Evolutionary conservation across 2,329 filamentous ascomycete genomes (phyloP).

Genomic region (Fusarium duplospermum): DNA sequence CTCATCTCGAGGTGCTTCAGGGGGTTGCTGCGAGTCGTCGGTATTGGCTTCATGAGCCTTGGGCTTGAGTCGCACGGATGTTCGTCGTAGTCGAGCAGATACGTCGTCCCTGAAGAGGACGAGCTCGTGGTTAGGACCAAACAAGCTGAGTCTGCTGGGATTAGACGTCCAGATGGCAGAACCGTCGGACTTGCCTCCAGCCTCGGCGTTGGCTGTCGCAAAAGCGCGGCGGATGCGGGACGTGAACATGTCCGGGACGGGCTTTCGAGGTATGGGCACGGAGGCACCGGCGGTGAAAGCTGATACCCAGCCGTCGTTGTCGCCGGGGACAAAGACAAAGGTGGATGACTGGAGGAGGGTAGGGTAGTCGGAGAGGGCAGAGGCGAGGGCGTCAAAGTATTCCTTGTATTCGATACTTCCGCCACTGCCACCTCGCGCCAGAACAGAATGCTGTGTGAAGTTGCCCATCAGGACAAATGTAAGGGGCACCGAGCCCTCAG

Average conservation of each 20-base stretch:
- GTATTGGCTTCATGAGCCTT: constrained; percentile 49
- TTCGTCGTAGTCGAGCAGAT: constrained; percentile 80
- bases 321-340: constrained; percentile 93
- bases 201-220: constrained; percentile 79
- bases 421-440: constrained; percentile 75
- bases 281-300: constrained; percentile 83
- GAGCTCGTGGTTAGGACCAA: constrained; percentile 89
- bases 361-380: constrained; percentile 85
- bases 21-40: constrained; percentile 42
- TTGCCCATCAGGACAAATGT: constrained; percentile 88
- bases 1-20: constrained; percentile 28
- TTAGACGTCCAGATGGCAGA: constrained; percentile 90
- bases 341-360: constrained; percentile 81
- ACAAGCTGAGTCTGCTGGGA: constrained; percentile 83
- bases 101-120: constrained; percentile 90
- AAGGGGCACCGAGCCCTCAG: constrained; percentile 75
- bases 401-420: constrained; percentile 98
- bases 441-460: constrained; percentile 76
- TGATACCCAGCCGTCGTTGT: constrained; percentile 97
- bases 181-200: constrained; percentile 60
- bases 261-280: constrained; percentile 74
- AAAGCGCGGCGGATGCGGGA: constrained; percentile 86
- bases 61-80: constrained; percentile 76
- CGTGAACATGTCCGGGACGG: constrained; percentile 90
- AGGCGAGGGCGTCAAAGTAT: constrained; percentile 89